Percentiles rank a stretch among this genome's conserved stretches.
phyloP scores from a whole-genome alignment of 768 basidiomycete species.

The Chalciporus pseudorubinellus region DNA sequence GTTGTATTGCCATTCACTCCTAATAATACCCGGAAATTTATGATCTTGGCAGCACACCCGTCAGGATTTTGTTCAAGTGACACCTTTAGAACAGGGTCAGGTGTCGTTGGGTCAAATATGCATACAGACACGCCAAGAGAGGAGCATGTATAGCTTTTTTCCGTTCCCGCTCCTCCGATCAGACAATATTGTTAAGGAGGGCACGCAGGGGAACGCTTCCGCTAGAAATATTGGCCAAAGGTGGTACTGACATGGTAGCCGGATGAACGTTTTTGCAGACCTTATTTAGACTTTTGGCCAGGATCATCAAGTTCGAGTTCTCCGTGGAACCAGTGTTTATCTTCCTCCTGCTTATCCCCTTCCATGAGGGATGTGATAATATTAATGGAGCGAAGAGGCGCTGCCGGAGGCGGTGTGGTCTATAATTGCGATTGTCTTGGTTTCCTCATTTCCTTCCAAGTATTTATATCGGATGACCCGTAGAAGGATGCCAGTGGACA shows the following conservation, averaged over 20 bases:
- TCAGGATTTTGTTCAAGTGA: background rate
- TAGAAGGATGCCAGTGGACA: constrained; percentile 5
- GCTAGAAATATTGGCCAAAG: constrained; percentile 11
- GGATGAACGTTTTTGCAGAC: background rate
- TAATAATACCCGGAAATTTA: constrained; percentile 15
- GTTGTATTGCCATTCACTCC: constrained; percentile 17
- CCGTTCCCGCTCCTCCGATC: constrained; percentile 8
- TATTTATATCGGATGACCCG: constrained; percentile 5
- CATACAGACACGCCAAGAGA: constrained; percentile 1
- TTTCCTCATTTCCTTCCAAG: constrained; percentile 10
- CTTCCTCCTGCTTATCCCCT: constrained; percentile 18
- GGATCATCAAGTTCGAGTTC: constrained; percentile 16
- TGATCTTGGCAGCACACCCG: background rate
- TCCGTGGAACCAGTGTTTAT: constrained; percentile 7
- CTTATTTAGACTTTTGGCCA: constrained; percentile 29
- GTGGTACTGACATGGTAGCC: constrained; percentile 15
- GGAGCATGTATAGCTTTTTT: too few species aligned
- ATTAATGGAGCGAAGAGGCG: constrained; percentile 15
- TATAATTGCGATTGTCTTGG: constrained; percentile 25
- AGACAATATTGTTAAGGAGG: background rate
- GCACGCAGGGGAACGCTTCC: too few species aligned
- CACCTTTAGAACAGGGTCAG: constrained; percentile 7
- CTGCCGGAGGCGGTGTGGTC: constrained; percentile 27
- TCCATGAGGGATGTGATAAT: constrained; percentile 9
- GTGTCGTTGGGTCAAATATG: constrained; percentile 3